Conservation (phyloP, 2,329 filamentous ascomycete genomes). For the Phialophora macrospora region DNA sequence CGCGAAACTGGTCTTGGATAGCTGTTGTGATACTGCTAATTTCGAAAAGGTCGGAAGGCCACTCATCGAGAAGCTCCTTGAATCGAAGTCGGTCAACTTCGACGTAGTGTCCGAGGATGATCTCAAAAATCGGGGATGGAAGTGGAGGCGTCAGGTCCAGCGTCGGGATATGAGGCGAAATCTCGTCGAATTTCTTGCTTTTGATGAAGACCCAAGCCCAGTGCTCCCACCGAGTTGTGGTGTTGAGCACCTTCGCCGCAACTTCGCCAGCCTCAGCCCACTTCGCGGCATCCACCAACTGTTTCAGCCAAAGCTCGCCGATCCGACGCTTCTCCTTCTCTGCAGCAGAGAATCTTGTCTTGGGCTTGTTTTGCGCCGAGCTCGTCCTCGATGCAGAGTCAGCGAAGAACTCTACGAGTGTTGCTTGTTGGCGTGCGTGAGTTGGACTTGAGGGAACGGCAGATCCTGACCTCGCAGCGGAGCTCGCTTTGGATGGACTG, state of each 20-base stretch:
- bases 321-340: conserved; percentile 89
- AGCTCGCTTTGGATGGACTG: conserved; percentile 46
- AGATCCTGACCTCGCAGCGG: conserved; percentile 34
- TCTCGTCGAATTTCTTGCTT: conserved; percentile 84
- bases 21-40: conserved; percentile 74
- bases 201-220: conserved; percentile 94
- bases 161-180: conserved; percentile 79
- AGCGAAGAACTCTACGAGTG: conserved; percentile 69
- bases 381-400: conserved; percentile 71
- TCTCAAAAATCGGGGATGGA: conserved; percentile 81
- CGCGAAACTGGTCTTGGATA: conserved; percentile 80
- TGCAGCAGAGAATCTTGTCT: conserved; percentile 62
- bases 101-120: conserved; percentile 87
- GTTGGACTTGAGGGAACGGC: conserved; percentile 42
- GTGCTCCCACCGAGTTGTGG: conserved; percentile 85
- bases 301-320: conserved; percentile 90
- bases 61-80: conserved; percentile 76
- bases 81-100: conserved; percentile 75
- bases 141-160: conserved; percentile 78
- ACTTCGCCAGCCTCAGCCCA: conserved; percentile 80
- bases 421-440: conserved; percentile 47
- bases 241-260: conserved; percentile 80
- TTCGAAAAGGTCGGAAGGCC: conserved; percentile 85
- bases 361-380: conserved; percentile 52
- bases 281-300: conserved; percentile 73